Evolutionary conservation across 345 rosid genomes (phyloP).

Genomic region (Pistacia integerrima): DNA sequence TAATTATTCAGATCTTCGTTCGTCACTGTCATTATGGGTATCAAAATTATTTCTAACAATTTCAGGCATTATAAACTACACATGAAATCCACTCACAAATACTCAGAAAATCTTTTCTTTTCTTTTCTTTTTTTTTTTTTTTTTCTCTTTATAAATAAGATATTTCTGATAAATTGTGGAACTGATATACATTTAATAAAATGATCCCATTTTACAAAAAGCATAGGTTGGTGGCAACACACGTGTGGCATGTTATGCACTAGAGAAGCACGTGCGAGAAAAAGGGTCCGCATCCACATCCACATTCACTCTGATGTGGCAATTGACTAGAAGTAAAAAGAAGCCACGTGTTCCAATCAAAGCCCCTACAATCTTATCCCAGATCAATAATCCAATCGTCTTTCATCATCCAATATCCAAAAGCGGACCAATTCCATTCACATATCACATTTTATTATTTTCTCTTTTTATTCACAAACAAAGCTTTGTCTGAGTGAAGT

Average conservation of each 20-base stretch:
- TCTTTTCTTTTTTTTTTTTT: too few relatives aligned
- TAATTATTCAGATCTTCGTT: too few relatives aligned
- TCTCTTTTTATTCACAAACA: not conserved
- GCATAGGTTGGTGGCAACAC: not conserved
- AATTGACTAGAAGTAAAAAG: not conserved
- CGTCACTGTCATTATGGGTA: too few relatives aligned
- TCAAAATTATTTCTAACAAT: too few relatives aligned
- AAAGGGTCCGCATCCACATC: not conserved
- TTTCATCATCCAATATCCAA: conserved; percentile 27
- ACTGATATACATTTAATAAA: too few relatives aligned
- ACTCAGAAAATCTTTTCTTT: too few relatives aligned
- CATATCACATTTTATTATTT: conserved; percentile 12
- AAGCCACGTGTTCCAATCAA: conserved; percentile 42
- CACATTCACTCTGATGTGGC: not conserved
- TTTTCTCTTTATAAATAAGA: too few relatives aligned
- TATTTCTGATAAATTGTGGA: too few relatives aligned
- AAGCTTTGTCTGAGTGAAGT: not conserved
- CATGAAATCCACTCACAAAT: too few relatives aligned
- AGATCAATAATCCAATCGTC: conserved; percentile 41
- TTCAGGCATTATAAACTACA: too few relatives aligned
- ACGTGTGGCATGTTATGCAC: not conserved
- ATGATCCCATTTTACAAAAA: too few relatives aligned
- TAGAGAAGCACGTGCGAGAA: not conserved
- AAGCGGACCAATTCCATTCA: conserved; percentile 45
- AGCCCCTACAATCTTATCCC: conserved; percentile 61